A percentile compares a stretch with the other conserved stretches of the same genome.
These are phyloP conservation scores for Lasiodiplodia theobromae DNA, from an alignment of 2,329 filamentous ascomycete genomes.

Conservation along the genomic window DNA sequence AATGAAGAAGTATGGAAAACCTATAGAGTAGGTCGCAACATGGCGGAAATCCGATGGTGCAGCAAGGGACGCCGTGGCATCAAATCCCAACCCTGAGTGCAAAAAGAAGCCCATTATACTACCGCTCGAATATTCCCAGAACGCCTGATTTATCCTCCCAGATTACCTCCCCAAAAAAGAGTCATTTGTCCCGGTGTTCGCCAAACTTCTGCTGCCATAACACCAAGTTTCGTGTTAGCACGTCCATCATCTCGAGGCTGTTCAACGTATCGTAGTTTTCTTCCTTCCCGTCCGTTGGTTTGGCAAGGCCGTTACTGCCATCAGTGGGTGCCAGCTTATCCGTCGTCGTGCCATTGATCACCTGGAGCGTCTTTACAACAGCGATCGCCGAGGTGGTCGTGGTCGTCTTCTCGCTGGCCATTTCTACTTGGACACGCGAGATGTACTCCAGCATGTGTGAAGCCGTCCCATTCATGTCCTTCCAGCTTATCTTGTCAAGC, in stretches of 20 bases:
- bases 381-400: conserved; percentile 34
- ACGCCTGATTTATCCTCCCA: conserved; percentile 1
- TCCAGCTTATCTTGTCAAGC: conserved; percentile 73
- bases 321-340: conserved; percentile 28
- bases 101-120: conserved; percentile 4
- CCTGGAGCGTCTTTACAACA: conserved; percentile 37
- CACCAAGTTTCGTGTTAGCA: conserved; percentile 78
- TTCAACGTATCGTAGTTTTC: conserved; percentile 75
- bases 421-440: conserved; percentile 83
- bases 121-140: not conserved
- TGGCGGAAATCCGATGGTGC: not conserved
- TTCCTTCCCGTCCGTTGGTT: conserved; percentile 35
- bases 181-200: conserved; percentile 27
- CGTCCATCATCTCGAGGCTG: conserved; percentile 90
- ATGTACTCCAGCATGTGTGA: conserved; percentile 90
- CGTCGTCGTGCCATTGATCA: conserved; percentile 33
- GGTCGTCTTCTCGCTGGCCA: conserved; percentile 66
- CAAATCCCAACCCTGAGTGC: conserved; percentile 10
- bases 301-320: conserved; percentile 28
- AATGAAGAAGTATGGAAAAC: not conserved
- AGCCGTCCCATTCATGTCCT: conserved; percentile 85
- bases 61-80: conserved; percentile 8
- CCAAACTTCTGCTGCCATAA: conserved; percentile 74
- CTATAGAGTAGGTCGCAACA: not conserved
- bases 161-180: not conserved